phyloP scores from a whole-genome alignment of 2,329 filamentous ascomycete species.

The Phoma sp. region DNA sequence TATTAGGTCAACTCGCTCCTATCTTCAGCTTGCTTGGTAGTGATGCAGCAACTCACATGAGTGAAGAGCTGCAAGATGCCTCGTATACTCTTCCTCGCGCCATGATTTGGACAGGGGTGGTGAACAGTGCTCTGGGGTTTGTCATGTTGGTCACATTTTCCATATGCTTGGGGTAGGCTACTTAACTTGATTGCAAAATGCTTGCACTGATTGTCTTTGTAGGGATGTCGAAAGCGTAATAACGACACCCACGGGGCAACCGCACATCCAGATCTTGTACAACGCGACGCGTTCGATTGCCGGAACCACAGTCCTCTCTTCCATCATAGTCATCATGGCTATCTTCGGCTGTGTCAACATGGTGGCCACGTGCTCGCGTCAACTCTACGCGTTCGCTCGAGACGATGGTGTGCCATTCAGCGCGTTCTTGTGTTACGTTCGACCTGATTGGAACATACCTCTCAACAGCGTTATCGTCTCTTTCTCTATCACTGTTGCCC shows the following conservation, averaged over 20 bases:
- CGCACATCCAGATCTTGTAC: constrained; percentile 15
- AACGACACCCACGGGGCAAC: constrained; percentile 6
- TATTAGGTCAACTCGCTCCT: constrained; percentile 31
- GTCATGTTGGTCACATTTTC: too few species aligned
- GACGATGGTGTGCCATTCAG: constrained; percentile 30
- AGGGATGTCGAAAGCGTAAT: constrained; percentile 19
- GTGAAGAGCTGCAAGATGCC: too few species aligned
- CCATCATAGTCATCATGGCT: constrained; percentile 35
- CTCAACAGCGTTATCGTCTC: constrained; percentile 55
- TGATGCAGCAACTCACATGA: too few species aligned
- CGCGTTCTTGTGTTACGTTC: constrained; percentile 21
- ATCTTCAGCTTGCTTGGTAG: constrained; percentile 33
- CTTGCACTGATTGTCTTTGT: background rate
- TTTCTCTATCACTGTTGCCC: constrained; percentile 46
- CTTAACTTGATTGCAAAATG: too few species aligned
- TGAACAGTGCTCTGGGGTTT: too few species aligned
- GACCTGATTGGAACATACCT: constrained; percentile 40
- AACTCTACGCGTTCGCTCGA: constrained; percentile 44
- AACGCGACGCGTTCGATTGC: constrained; percentile 5
- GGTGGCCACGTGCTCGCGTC: constrained; percentile 37
- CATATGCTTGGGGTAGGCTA: too few species aligned
- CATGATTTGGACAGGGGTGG: too few species aligned
- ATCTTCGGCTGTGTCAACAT: constrained; percentile 34
- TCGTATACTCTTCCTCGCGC: too few species aligned
- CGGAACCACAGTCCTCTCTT: constrained; percentile 28